These are phyloP conservation scores for Fusarium phyllophilum DNA, from an alignment of 2,329 filamentous ascomycete genomes.

Conservation along the genomic window DNA sequence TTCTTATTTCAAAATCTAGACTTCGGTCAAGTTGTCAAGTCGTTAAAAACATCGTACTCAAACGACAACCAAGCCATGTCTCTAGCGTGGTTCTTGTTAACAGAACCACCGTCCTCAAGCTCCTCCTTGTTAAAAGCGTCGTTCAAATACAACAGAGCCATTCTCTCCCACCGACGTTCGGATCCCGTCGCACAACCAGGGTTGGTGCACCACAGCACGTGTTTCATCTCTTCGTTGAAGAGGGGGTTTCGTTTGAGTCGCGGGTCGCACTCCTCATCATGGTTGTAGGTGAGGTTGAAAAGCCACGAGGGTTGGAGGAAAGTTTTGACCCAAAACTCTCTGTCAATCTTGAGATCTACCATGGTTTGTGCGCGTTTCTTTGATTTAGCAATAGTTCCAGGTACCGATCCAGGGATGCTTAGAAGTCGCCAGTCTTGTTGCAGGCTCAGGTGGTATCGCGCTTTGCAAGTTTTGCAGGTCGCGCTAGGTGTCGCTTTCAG, in stretches of 20 bases:
- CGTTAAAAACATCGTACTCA: not conserved
- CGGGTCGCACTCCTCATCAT: not conserved
- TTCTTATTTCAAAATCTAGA: not conserved
- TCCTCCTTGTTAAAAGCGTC: not conserved
- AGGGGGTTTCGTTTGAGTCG: not conserved
- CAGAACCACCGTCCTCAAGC: not conserved
- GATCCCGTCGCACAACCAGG: not conserved
- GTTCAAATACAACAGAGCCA: not conserved
- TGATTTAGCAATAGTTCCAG: no score
- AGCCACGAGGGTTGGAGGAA: not conserved
- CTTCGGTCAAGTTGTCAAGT: not conserved
- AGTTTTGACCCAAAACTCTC: not conserved
- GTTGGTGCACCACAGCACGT: not conserved
- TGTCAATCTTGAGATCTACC: not conserved
- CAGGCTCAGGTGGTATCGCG: no score
- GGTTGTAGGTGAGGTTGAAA: not conserved
- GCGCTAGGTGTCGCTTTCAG: no score
- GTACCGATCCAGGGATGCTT: no score
- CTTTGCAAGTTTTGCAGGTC: no score
- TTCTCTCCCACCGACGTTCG: not conserved
- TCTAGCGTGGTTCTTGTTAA: no score
- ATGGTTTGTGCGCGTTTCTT: no score
- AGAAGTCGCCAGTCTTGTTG: no score
- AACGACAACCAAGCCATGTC: not conserved
- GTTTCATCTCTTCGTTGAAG: not conserved